Conservation (phyloP, 1,284 basidiomycete genomes). For the Leccinum fallax region DNA sequence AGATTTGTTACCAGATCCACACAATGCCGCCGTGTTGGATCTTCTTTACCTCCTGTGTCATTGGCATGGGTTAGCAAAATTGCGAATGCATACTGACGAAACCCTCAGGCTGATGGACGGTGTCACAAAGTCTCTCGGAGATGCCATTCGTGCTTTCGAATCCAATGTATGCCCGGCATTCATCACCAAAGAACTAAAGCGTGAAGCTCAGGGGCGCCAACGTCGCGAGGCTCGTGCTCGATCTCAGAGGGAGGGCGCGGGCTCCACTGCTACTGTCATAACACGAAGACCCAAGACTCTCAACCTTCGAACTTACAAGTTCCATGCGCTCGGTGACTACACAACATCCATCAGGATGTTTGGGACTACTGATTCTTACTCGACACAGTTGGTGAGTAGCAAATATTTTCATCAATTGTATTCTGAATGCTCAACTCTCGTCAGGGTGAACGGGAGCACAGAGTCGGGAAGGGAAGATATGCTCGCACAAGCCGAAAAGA, state of each 20-base stretch:
- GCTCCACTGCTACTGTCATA: background rate
- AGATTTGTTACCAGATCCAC: background rate
- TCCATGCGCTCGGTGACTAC: background rate
- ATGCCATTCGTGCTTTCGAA: background rate
- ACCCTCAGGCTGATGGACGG: background rate
- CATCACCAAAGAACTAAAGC: background rate
- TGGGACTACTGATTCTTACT: background rate
- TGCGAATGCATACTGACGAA: background rate
- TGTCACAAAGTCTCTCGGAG: background rate
- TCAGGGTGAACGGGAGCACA: background rate
- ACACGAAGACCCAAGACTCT: background rate
- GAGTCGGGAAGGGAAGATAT: background rate
- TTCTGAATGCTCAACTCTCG: background rate
- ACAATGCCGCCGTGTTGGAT: background rate
- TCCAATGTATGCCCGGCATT: background rate
- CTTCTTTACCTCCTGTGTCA: background rate
- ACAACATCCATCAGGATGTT: background rate
- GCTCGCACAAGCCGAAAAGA: background rate
- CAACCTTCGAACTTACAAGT: background rate
- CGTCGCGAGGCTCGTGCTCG: background rate
- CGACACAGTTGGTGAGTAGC: background rate
- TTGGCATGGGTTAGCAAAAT: background rate
- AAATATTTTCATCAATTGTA: background rate
- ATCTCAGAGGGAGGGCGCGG: background rate
- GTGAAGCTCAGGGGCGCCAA: background rate